Conservation (phyloP, 441 rosid genomes). For the Francoa sonchifolia region DNA sequence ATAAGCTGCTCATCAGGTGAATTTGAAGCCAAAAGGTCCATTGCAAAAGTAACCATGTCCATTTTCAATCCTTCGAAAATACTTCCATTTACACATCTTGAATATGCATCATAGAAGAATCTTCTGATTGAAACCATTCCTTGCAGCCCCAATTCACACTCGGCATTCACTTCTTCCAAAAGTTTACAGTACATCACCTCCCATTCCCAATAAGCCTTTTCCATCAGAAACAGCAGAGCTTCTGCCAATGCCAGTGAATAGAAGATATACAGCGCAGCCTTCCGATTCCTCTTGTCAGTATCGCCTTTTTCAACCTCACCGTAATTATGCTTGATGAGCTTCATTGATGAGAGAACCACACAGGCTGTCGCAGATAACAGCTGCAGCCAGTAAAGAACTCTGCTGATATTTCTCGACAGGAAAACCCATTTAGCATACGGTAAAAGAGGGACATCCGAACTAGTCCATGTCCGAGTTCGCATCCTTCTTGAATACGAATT, state of each 20-base stretch:
- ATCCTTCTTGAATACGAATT: slow-evolving; percentile 21
- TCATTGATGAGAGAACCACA: slow-evolving; percentile 45
- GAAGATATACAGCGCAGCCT: slow-evolving; percentile 60
- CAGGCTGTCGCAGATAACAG: slow-evolving; percentile 72
- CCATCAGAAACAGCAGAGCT: slow-evolving; percentile 61
- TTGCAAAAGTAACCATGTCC: slow-evolving; percentile 70
- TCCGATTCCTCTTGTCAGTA: slow-evolving; percentile 58
- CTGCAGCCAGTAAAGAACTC: slow-evolving; percentile 80
- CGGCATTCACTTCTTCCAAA: slow-evolving; percentile 59
- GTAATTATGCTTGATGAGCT: slow-evolving; percentile 58
- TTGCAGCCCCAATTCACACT: slow-evolving; percentile 55
- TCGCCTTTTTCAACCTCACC: slow-evolving; percentile 62
- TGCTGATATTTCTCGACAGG: slow-evolving; percentile 55
- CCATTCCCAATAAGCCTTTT: slow-evolving; percentile 91
- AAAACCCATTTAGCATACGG: slow-evolving; percentile 67
- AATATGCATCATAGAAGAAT: slow-evolving; percentile 84
- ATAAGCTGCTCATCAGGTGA: slow-evolving; percentile 79
- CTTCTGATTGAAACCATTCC: slow-evolving; percentile 59
- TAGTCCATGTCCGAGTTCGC: slow-evolving; percentile 46
- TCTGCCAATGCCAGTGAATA: slow-evolving; percentile 75
- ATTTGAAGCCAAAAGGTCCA: slow-evolving; percentile 59
- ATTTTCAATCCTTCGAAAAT: slow-evolving; percentile 84
- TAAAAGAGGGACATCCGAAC: slow-evolving; percentile 68
- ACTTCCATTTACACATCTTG: slow-evolving; percentile 70
- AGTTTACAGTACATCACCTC: slow-evolving; percentile 44